Conservation (phyloP, 345 rosid genomes). For the Populus euphratica region DNA sequence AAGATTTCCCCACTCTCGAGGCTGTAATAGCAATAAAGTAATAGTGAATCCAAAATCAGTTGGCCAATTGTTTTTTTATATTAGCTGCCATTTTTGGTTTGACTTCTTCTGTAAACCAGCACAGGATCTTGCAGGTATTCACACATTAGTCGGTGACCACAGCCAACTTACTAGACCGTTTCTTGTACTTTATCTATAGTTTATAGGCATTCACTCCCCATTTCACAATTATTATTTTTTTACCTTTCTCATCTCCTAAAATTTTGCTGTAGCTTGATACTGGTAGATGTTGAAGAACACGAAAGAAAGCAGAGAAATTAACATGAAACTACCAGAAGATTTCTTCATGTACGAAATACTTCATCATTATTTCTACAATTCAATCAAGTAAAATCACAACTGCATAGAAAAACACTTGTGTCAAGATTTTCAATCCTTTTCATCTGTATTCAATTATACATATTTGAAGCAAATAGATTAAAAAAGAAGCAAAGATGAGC, state of each 20-base stretch:
- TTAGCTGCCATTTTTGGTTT: constrained; percentile 3
- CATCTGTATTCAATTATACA: constrained; percentile 19
- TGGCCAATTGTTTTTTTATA: constrained; percentile 9
- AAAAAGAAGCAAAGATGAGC: not conserved
- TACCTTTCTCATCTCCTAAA: not conserved
- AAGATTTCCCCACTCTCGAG: constrained; percentile 10
- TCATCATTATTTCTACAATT: not conserved
- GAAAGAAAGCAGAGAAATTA: too few species aligned
- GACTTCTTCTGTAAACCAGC: constrained; percentile 6
- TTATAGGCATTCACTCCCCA: not conserved
- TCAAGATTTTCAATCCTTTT: constrained; percentile 10
- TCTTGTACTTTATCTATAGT: not conserved
- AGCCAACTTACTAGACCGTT: constrained; percentile 1
- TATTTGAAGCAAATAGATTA: constrained; percentile 7
- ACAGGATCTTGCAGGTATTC: not conserved
- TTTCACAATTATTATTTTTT: constrained; percentile 1
- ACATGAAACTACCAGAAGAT: not conserved
- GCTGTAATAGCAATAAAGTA: constrained; percentile 6
- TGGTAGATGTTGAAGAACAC: not conserved
- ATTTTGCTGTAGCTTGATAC: not conserved
- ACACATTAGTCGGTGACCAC: constrained; percentile 20
- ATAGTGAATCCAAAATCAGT: constrained; percentile 11
- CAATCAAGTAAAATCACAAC: constrained; percentile 3
- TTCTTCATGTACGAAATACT: not conserved
- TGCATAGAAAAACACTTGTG: not conserved